Evolutionary conservation across 2,329 filamentous ascomycete species (phyloP), one percentile per base, ranked within the genome.

Genomic region (Hortaea werneckii): DNA sequence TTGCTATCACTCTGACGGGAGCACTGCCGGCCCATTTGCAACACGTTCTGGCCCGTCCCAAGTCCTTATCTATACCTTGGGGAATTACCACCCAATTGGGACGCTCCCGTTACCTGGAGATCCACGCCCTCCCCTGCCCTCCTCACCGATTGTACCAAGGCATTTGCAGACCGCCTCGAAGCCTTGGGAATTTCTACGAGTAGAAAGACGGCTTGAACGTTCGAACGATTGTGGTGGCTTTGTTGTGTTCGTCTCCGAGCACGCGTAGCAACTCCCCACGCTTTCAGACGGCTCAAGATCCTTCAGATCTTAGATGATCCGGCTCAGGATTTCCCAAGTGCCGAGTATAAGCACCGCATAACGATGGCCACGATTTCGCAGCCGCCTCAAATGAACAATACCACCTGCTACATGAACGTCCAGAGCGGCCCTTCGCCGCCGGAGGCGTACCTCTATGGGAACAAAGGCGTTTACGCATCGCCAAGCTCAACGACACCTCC

Each of bases 401-500:
- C 48, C 41, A 28, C 26, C 42, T 53, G 51, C 47, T 58, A 53
- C 42, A 50, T 56, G 49, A 50, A 52, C 39, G 48, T 53, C 7
- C 51, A 45, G 10, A 52, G 53, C 6, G 56, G 50, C 6, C 57
- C 57, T 13, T 61, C 58, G 34, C 58, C 58, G 46, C 58, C 58
- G 26, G 57, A 59, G 35, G 49, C 51, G n/a, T 53, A 53, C 47
- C 43, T 45, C 8, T 51, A 51, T 38, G 8, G 12, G 8, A 38
- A 20, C 34, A 46, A 50, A 37, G 48, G 41, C 39, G 40, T 20
- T 11, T 55, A 45, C 42, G 44, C 43, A 11, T 46, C 43, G 29
- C 43, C 48, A 39, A 50, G 45, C 41, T 47, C 54, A 30, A 45
- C 49, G 26, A 61, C 70, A n/a, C 70, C 70, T 42, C 75, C 75